These are phyloP conservation scores for Alternaria tenuissima DNA, from an alignment of 2,329 filamentous ascomycete genomes.

Conservation along the genomic window DNA sequence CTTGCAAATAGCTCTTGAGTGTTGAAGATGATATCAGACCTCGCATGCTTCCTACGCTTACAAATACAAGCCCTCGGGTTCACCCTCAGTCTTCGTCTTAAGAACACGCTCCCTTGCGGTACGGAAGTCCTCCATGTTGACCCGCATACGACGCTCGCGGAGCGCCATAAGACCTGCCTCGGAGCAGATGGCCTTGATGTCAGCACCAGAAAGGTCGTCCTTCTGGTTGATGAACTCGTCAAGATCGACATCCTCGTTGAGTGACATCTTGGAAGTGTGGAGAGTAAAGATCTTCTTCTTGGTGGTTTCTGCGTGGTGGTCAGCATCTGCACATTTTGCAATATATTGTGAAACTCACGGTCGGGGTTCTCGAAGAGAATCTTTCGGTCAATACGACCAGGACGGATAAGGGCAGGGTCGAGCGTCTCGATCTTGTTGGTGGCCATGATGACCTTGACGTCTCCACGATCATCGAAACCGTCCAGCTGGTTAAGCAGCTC, in stretches of 20 bases:
- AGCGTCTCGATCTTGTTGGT: slow-evolving; percentile 99
- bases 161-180: slow-evolving; percentile 95
- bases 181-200: slow-evolving; percentile 99
- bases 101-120: slow-evolving; percentile 91
- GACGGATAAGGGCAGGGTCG: slow-evolving; percentile 93
- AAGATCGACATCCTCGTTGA: slow-evolving; percentile 95
- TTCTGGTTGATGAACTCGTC: slow-evolving; percentile 99
- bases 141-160: slow-evolving; percentile 93
- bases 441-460: slow-evolving; percentile 99
- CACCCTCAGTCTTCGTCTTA: slow-evolving; percentile 98
- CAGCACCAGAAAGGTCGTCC: slow-evolving; percentile 94
- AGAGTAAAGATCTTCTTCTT: slow-evolving; percentile 98
- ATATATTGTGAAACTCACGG: slow-evolving; percentile 56
- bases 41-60: slow-evolving; percentile 58
- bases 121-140: slow-evolving; percentile 98
- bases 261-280: slow-evolving; percentile 98
- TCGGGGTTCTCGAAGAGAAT: slow-evolving; percentile 81
- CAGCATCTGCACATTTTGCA: slow-evolving; percentile 50
- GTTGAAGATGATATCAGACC: slow-evolving; percentile 11
- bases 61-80: slow-evolving; percentile 98
- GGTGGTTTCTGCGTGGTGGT: slow-evolving; percentile 80
- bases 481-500: slow-evolving; percentile 98
- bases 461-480: slow-evolving; percentile 97
- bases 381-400: slow-evolving; percentile 98
- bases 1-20: slow-evolving; percentile 13